phyloP scores from a whole-genome alignment of 1,139 yeast genomes.

The Candida frijolesensis region DNA sequence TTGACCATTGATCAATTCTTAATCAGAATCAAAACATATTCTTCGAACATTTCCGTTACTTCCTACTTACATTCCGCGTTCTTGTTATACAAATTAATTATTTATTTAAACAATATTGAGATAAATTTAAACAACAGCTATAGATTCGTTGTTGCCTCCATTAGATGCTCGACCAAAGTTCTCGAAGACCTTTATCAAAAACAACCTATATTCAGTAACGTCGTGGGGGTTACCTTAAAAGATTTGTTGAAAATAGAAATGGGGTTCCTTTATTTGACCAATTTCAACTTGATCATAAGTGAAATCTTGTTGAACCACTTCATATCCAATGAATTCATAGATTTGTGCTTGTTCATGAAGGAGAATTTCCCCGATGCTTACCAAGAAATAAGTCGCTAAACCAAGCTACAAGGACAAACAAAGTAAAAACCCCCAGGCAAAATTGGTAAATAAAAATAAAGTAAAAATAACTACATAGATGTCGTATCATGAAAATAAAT shows the following conservation, averaged over 20 bases:
- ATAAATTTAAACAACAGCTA: constrained; percentile 39
- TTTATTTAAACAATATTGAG: constrained; percentile 32
- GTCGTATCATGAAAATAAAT: neutral
- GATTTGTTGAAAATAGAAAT: constrained; percentile 45
- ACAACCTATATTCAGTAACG: constrained; percentile 46
- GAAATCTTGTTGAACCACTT: constrained; percentile 36
- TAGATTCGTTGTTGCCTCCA: constrained; percentile 42
- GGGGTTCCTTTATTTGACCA: constrained; percentile 43
- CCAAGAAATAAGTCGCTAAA: constrained; percentile 1
- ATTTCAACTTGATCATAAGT: constrained; percentile 43
- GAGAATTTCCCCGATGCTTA: constrained; percentile 12
- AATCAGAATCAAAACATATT: constrained; percentile 42
- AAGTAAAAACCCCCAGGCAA: neutral
- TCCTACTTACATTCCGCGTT: constrained; percentile 46
- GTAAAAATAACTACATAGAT: constrained; percentile 13
- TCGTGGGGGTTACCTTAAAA: constrained; percentile 43
- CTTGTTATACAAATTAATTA: constrained; percentile 38
- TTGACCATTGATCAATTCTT: constrained; percentile 40
- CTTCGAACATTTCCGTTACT: constrained; percentile 42
- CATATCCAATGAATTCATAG: constrained; percentile 30
- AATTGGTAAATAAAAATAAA: constrained; percentile 9
- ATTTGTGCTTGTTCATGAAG: constrained; percentile 24
- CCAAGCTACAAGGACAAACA: neutral
- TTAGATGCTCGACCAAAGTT: constrained; percentile 48
- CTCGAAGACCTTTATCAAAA: constrained; percentile 49